Conservation (phyloP, 1,139 yeast genomes). For the Magnusiomyces paraingens region DNA sequence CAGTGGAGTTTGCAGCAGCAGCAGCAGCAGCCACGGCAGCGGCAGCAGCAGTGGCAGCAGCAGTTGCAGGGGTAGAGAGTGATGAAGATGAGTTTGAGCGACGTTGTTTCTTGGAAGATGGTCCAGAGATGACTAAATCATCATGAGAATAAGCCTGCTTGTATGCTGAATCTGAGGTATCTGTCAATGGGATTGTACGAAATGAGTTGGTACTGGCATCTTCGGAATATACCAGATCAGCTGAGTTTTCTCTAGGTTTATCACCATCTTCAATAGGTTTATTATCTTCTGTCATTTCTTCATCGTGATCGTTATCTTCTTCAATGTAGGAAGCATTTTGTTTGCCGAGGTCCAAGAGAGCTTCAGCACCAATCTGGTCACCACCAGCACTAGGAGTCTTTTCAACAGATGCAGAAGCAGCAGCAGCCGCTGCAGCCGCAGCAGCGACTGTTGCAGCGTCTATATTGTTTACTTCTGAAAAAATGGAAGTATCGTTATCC, state of each 20-base stretch:
- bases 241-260: slow-evolving; percentile 10
- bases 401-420: background rate
- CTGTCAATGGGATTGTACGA: background rate
- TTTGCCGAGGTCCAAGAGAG: slow-evolving; percentile 27
- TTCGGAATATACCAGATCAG: slow-evolving; percentile 17
- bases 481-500: background rate
- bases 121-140: slow-evolving; percentile 8
- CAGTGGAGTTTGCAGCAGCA: background rate
- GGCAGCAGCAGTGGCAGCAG: slow-evolving; percentile 10
- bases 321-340: slow-evolving; percentile 18
- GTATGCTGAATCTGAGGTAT: background rate
- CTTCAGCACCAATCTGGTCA: slow-evolving; percentile 24
- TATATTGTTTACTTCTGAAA: background rate
- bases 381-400: slow-evolving; percentile 2
- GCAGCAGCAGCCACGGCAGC: slow-evolving; percentile 9
- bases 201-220: slow-evolving; percentile 12
- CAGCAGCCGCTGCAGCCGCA: slow-evolving; percentile 11
- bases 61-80: background rate
- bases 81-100: slow-evolving; percentile 1
- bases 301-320: slow-evolving; percentile 17
- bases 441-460: slow-evolving; percentile 10
- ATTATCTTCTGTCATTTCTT: slow-evolving; percentile 19
- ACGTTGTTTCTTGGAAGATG: slow-evolving; percentile 11
- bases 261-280: slow-evolving; percentile 14
- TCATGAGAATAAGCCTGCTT: slow-evolving; percentile 13